A percentile compares a stretch with the other conserved stretches of the same genome.
These are phyloP conservation scores for Corchorus capsularis DNA, from an alignment of 345 rosid species.

Conservation along the genomic window DNA sequence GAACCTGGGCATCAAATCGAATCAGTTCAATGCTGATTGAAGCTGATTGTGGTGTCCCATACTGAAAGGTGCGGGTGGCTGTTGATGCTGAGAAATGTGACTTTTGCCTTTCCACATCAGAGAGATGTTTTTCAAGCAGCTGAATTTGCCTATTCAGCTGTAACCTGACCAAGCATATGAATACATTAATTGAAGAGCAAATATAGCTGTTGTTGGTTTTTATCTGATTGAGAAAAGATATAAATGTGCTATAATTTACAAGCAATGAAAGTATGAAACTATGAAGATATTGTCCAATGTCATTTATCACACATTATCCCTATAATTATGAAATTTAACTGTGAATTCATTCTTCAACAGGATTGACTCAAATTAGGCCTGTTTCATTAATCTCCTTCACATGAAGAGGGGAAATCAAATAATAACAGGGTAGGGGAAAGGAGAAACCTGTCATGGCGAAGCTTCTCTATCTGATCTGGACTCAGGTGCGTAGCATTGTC, in stretches of 20 bases:
- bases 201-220: constrained; percentile 21
- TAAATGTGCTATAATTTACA: constrained; percentile 5
- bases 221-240: constrained; percentile 17
- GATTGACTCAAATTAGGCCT: constrained; percentile 16
- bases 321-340: constrained; percentile 1
- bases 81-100: constrained; percentile 71
- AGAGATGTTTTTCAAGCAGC: constrained; percentile 64
- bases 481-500: constrained; percentile 68
- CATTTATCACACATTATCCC: background rate
- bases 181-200: constrained; percentile 25
- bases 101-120: constrained; percentile 59
- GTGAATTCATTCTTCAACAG: constrained; percentile 11
- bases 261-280: background rate
- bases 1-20: constrained; percentile 49
- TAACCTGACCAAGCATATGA: constrained; percentile 48
- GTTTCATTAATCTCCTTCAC: background rate
- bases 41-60: constrained; percentile 69
- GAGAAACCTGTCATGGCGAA: constrained; percentile 82
- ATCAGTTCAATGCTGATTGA: constrained; percentile 39
- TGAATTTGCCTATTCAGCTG: constrained; percentile 80
- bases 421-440: background rate
- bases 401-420: constrained; percentile 14
- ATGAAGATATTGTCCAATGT: constrained; percentile 2
- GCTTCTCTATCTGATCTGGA: constrained; percentile 65
- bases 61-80: constrained; percentile 40